These are phyloP conservation scores for Penicillium odoratum DNA, from an alignment of 495 filamentous ascomycete genomes.

Conservation along the genomic window DNA sequence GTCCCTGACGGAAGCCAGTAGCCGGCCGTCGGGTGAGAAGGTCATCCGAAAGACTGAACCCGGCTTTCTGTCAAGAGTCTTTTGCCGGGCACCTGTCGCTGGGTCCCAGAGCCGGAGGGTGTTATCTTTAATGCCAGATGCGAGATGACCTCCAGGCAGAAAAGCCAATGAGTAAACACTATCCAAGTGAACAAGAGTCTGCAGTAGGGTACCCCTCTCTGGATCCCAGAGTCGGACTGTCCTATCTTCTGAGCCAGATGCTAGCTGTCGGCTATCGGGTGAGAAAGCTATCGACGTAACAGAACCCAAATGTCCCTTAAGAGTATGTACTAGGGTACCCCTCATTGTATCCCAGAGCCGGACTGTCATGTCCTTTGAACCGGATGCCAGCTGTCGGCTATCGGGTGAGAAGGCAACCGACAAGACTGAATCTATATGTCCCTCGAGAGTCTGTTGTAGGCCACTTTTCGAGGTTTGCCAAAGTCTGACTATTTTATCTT, in stretches of 20 bases:
- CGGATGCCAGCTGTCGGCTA: slow-evolving; percentile 18
- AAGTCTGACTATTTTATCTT: slow-evolving; percentile 31
- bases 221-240: no score
- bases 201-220: no score
- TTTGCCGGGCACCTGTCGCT: no score
- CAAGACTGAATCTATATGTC: background rate
- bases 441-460: slow-evolving; percentile 20
- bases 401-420: slow-evolving; percentile 17
- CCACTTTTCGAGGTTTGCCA: slow-evolving; percentile 34
- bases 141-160: no score
- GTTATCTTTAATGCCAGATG: no score
- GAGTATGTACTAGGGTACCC: background rate
- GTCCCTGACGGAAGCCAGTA: no score
- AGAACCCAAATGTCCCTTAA: slow-evolving; percentile 13
- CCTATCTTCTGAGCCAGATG: slow-evolving; percentile 17
- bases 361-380: slow-evolving; percentile 18
- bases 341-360: slow-evolving; percentile 28
- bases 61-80: no score
- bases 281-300: slow-evolving; percentile 23
- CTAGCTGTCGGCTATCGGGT: slow-evolving; percentile 18
- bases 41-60: no score
- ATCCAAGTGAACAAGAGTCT: no score
- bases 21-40: background rate
- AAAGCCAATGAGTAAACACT: no score
- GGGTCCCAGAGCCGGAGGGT: no score